Evolutionary conservation across 75 land plant species (phyloP).

Genomic region (Larix kaempferi): DNA sequence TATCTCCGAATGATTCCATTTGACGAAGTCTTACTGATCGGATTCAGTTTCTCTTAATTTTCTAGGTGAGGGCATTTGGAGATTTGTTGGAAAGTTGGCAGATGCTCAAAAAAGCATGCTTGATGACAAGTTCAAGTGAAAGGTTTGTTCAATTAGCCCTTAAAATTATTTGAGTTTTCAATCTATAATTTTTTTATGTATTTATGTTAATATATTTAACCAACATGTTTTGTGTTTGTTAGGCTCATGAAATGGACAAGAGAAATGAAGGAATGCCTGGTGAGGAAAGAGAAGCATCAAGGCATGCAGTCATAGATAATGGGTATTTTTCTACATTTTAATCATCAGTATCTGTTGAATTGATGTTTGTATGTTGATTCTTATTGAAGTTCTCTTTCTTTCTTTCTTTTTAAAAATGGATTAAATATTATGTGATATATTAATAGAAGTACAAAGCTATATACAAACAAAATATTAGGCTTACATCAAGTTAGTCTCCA

Average conservation of each 20-base stretch:
- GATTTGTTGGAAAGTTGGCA: constrained; percentile 43
- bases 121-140: constrained; percentile 57
- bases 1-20: background rate
- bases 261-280: constrained; percentile 47
- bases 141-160: constrained; percentile 16
- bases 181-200: background rate
- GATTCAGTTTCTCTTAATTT: background rate
- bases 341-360: background rate
- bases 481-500: too few species aligned
- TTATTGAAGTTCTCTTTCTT: too few species aligned
- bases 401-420: too few species aligned
- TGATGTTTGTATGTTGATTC: too few species aligned
- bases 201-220: background rate
- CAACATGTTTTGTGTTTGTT: background rate
- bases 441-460: too few species aligned
- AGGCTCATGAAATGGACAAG: constrained; percentile 56
- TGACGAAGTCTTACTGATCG: background rate
- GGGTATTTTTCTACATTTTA: constrained; percentile 12
- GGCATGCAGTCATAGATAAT: constrained; percentile 35
- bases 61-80: constrained; percentile 50
- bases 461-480: too few species aligned
- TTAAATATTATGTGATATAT: too few species aligned
- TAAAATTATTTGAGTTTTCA: background rate
- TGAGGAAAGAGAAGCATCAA: constrained; percentile 27
- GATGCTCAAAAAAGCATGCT: constrained; percentile 47